Conservation (phyloP, 306 rosid species). For the Adenanthera pavonina region DNA sequence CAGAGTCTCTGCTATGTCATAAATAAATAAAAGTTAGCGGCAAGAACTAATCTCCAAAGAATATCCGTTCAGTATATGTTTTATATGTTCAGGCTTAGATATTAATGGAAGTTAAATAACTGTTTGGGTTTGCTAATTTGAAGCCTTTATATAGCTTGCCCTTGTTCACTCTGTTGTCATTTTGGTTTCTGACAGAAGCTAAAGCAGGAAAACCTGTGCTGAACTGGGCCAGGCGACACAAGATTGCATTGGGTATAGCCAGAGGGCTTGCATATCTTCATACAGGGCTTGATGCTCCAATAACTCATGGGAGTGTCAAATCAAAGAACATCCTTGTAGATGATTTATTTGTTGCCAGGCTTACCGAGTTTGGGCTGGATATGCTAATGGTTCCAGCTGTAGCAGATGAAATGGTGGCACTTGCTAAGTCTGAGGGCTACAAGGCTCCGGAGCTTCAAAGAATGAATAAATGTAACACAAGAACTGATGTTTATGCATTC, state of each 20-base stretch:
- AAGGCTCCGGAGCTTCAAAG: conserved; percentile 94
- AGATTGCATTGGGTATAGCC: conserved; percentile 87
- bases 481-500: conserved; percentile 92
- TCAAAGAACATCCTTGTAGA: conserved; percentile 92
- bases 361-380: conserved; percentile 83
- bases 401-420: conserved; percentile 88
- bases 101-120: neutral
- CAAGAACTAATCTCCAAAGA: neutral
- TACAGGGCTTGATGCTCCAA: conserved; percentile 78
- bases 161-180: conserved; percentile 19
- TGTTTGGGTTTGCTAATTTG: conserved; percentile 4
- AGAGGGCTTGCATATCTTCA: conserved; percentile 93
- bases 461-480: conserved; percentile 91
- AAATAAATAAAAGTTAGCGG: neutral
- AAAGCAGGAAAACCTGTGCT: conserved; percentile 87
- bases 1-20: neutral
- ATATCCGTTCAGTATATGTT: conserved; percentile 21
- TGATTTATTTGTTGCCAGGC: conserved; percentile 79
- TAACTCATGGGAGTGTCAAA: conserved; percentile 86
- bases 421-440: conserved; percentile 80
- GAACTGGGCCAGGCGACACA: conserved; percentile 97
- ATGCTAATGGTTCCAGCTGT: conserved; percentile 81
- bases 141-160: neutral
- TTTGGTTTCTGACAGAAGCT: conserved; percentile 60
- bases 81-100: neutral